These are phyloP conservation scores for Akanthomyces muscarius DNA, from an alignment of 2,329 filamentous ascomycete species.

Conservation along the genomic window DNA sequence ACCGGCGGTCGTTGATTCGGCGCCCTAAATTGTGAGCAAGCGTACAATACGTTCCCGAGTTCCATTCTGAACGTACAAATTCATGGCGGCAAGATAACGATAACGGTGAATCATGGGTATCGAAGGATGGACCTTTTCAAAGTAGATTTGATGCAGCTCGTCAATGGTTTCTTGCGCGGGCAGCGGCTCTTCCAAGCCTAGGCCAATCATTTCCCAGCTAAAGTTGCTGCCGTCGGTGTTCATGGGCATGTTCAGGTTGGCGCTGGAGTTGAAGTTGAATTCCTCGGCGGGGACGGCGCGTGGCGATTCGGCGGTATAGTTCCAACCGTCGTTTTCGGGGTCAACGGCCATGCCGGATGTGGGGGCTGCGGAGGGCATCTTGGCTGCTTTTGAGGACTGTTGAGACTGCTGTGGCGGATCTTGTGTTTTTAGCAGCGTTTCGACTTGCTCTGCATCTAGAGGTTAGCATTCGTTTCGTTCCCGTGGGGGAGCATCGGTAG, in stretches of 20 bases:
- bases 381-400: neutral
- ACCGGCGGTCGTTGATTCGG: slow-evolving; percentile 82
- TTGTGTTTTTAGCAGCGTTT: slow-evolving; percentile 81
- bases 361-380: slow-evolving; percentile 23
- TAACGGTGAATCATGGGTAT: slow-evolving; percentile 85
- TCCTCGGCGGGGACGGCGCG: slow-evolving; percentile 49
- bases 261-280: slow-evolving; percentile 51
- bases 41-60: neutral
- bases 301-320: slow-evolving; percentile 52
- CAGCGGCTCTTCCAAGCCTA: slow-evolving; percentile 56
- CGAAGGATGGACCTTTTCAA: slow-evolving; percentile 83
- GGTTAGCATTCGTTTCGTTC: slow-evolving; percentile 18
- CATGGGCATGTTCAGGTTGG: slow-evolving; percentile 47
- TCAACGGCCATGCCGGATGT: slow-evolving; percentile 38
- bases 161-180: slow-evolving; percentile 65
- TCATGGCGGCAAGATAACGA: slow-evolving; percentile 83
- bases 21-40: slow-evolving; percentile 43
- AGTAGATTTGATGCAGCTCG: slow-evolving; percentile 85
- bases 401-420: slow-evolving; percentile 41
- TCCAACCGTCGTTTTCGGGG: slow-evolving; percentile 52
- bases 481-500: neutral
- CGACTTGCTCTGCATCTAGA: slow-evolving; percentile 70
- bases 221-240: slow-evolving; percentile 53
- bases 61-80: slow-evolving; percentile 52
- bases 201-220: slow-evolving; percentile 72